Percentiles rank a stretch among this genome's conserved stretches.
Conservation (phyloP, 345 rosid genomes). For the Aurinia saxatilis region DNA sequence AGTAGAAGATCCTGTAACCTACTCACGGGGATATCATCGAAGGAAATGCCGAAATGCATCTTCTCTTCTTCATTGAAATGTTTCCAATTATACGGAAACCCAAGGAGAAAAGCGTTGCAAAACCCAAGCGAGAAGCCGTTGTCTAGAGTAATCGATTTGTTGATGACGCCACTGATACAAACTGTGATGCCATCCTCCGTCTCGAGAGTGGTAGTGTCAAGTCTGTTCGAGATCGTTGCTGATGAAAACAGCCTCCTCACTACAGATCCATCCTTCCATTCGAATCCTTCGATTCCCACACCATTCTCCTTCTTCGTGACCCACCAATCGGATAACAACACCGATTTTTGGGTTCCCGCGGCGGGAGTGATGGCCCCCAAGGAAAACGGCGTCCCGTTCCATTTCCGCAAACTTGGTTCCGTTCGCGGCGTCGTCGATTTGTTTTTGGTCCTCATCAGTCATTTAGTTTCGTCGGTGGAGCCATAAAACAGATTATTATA, state of each 20-base stretch:
- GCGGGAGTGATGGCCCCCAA: constrained; percentile 1
- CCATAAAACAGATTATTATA: no score
- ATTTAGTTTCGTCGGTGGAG: no score
- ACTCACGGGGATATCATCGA: constrained; percentile 22
- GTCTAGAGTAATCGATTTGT: background rate
- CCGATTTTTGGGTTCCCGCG: background rate
- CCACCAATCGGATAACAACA: constrained; percentile 23
- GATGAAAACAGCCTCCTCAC: constrained; percentile 20
- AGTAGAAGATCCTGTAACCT: constrained; percentile 15
- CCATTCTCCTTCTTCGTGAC: constrained; percentile 1
- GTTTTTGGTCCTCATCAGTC: no score
- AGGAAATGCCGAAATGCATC: background rate
- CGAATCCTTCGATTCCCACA: constrained; percentile 15
- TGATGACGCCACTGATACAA: constrained; percentile 5
- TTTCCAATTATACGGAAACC: constrained; percentile 21
- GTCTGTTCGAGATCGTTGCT: constrained; percentile 7
- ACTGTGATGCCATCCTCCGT: constrained; percentile 19
- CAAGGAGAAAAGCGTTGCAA: constrained; percentile 16
- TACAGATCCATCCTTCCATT: constrained; percentile 8
- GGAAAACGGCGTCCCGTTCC: constrained; percentile 2
- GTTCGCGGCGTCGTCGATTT: no score
- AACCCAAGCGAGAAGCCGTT: constrained; percentile 10
- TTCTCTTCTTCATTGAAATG: constrained; percentile 4
- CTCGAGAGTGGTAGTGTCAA: constrained; percentile 17
- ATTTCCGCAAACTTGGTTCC: no score